Evolutionary conservation across 148 eudicot genomes (phyloP).

Genomic region (Cornus florida): DNA sequence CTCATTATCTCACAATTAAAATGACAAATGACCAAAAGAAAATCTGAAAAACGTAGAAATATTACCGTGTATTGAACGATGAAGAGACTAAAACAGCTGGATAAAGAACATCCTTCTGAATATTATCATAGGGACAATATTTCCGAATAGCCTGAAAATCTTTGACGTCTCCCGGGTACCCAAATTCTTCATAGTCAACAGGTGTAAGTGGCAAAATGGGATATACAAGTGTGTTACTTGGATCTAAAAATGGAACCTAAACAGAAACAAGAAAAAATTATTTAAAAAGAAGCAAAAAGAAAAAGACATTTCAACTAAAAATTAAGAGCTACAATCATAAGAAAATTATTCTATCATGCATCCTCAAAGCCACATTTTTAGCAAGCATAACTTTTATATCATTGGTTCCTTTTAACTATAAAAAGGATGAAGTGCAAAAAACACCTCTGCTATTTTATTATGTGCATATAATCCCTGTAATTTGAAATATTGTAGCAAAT

Average conservation of each 20-base stretch:
- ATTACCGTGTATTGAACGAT: constrained; percentile 79
- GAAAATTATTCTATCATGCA: neutral
- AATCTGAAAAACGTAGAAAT: neutral
- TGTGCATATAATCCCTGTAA: no score
- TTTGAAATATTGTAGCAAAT: no score
- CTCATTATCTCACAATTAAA: neutral
- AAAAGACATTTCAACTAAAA: neutral
- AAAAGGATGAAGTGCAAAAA: no score
- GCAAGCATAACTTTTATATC: neutral
- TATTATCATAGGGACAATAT: constrained; percentile 85
- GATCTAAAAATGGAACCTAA: constrained; percentile 94
- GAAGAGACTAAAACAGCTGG: constrained; percentile 80
- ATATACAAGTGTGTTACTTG: constrained; percentile 67
- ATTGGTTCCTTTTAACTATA: neutral
- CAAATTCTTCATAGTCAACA: constrained; percentile 88
- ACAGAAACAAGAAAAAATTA: constrained; percentile 5
- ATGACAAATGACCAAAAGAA: neutral
- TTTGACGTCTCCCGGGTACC: constrained; percentile 74
- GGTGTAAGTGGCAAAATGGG: constrained; percentile 82
- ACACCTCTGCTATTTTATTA: no score
- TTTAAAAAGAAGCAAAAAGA: neutral
- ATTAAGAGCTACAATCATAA: neutral
- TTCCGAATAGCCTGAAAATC: constrained; percentile 78
- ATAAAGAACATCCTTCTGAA: constrained; percentile 59
- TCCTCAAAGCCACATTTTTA: neutral